phyloP scores from a whole-genome alignment of 2,329 filamentous ascomycete genomes.

The Aaosphaeria pasadenensis region DNA sequence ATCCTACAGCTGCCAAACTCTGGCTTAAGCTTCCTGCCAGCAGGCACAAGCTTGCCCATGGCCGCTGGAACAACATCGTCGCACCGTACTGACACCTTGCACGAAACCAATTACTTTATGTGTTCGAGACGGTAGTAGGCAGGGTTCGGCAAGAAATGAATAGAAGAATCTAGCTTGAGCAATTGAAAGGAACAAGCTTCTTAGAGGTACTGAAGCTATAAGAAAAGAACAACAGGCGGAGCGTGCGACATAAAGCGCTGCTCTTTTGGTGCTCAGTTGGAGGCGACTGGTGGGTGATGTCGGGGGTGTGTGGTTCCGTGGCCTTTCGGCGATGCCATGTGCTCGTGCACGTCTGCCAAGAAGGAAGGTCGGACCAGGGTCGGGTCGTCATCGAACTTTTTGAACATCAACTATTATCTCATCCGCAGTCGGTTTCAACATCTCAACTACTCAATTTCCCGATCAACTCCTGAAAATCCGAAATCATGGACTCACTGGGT shows the following conservation, averaged over 20 bases:
- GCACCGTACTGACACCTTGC: constrained; percentile 6
- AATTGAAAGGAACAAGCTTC: constrained; percentile 16
- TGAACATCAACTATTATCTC: neutral
- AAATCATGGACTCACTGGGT: constrained; percentile 32
- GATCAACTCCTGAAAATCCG: no score
- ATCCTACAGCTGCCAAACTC: constrained; percentile 22
- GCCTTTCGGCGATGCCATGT: constrained; percentile 19
- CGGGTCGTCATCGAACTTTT: neutral
- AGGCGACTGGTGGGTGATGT: constrained; percentile 12
- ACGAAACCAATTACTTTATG: neutral
- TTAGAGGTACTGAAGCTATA: constrained; percentile 12
- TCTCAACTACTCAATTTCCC: neutral
- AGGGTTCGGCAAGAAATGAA: constrained; percentile 21
- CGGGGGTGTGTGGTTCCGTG: constrained; percentile 20
- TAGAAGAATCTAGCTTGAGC: constrained; percentile 20
- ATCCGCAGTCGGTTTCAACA: no score
- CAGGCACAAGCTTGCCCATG: constrained; percentile 37
- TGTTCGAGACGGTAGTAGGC: neutral
- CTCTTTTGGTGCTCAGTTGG: neutral
- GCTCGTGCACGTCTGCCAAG: neutral
- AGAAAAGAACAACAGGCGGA: constrained; percentile 20
- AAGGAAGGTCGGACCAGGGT: neutral
- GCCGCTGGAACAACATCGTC: constrained; percentile 32
- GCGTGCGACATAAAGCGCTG: constrained; percentile 23
- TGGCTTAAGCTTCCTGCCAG: constrained; percentile 34